Conservation (phyloP, 2,329 filamentous ascomycete genomes). For the Eutypella sp. region DNA sequence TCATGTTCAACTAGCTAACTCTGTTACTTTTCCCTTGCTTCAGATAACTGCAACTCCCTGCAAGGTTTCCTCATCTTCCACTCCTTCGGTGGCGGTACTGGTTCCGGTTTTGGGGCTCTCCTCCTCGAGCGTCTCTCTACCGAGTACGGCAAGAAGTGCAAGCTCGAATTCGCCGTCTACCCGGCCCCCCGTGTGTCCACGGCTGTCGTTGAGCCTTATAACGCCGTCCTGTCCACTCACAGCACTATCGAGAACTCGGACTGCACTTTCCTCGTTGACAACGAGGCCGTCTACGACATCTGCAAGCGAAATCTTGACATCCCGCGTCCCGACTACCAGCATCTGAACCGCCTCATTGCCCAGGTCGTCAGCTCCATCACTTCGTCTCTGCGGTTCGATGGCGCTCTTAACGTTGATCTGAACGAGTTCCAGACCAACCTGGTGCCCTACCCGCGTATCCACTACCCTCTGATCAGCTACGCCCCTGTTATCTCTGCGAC, state of each 20-base stretch:
- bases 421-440: slow-evolving; percentile 77
- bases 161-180: slow-evolving; percentile 71
- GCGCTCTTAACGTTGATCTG: slow-evolving; percentile 67
- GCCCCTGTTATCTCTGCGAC: slow-evolving; percentile 65
- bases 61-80: slow-evolving; percentile 73
- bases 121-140: slow-evolving; percentile 68
- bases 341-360: slow-evolving; percentile 68
- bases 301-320: slow-evolving; percentile 69
- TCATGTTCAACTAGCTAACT: no score
- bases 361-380: slow-evolving; percentile 73
- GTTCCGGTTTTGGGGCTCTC: slow-evolving; percentile 67
- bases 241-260: slow-evolving; percentile 75
- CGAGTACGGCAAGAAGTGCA: slow-evolving; percentile 72
- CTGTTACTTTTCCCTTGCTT: slow-evolving; percentile 16
- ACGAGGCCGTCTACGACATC: slow-evolving; percentile 72
- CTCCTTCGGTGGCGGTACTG: slow-evolving; percentile 69
- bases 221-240: slow-evolving; percentile 67
- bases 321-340: slow-evolving; percentile 63
- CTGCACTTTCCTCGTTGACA: slow-evolving; percentile 72
- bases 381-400: slow-evolving; percentile 66
- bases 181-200: slow-evolving; percentile 65
- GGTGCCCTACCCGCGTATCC: slow-evolving; percentile 68
- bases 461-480: slow-evolving; percentile 70
- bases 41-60: slow-evolving; percentile 68
- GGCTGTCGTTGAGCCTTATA: slow-evolving; percentile 69